phyloP scores from a whole-genome alignment of 2,329 filamentous ascomycete species.

The Ceratocystis eucalypticola region DNA sequence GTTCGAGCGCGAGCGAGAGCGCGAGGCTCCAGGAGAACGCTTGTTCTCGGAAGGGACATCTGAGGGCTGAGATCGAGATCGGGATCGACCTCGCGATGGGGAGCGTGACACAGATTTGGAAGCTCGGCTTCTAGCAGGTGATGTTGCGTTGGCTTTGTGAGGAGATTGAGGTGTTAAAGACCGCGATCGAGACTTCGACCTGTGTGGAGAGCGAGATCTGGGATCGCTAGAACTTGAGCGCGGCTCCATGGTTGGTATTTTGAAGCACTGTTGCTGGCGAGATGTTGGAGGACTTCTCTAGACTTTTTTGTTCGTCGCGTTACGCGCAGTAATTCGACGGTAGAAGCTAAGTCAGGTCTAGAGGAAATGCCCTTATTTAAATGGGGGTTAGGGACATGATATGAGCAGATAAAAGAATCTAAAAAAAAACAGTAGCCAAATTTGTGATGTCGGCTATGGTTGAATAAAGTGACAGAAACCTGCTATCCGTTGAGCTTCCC shows the following conservation, averaged over 20 bases:
- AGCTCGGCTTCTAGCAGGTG: neutral
- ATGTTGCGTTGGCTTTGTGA: neutral
- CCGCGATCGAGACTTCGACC: neutral
- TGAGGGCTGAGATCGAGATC: neutral
- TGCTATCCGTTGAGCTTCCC: neutral
- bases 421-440: neutral
- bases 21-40: neutral
- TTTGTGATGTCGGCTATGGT: neutral
- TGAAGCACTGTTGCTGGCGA: neutral
- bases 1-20: conserved; percentile 10
- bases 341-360: too few species aligned
- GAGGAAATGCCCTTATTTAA: too few species aligned
- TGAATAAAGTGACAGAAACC: neutral
- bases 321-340: neutral
- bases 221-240: conserved; percentile 6
- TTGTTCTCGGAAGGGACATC: neutral
- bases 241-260: conserved; percentile 6
- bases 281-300: neutral
- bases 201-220: neutral
- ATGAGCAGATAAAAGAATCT: neutral
- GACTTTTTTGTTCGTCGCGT: conserved; percentile 1
- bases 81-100: conserved; percentile 25
- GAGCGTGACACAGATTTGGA: neutral
- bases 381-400: neutral
- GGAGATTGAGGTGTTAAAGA: neutral